Conservation (phyloP, 2,329 filamentous ascomycete species). For the Fusarium buxicola region DNA sequence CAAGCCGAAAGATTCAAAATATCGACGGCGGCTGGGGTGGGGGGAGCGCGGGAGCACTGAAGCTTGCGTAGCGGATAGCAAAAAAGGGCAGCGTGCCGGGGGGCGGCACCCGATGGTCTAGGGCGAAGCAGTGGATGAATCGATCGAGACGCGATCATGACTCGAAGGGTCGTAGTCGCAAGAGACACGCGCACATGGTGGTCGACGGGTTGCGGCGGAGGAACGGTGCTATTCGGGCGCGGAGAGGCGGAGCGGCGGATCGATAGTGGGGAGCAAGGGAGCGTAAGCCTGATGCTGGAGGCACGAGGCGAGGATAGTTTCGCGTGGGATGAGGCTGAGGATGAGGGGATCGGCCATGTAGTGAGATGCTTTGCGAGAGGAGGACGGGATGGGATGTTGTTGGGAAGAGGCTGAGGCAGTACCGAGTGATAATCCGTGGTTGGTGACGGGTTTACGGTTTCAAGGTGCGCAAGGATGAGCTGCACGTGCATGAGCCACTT, state of each 20-base stretch:
- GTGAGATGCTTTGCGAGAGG: constrained; percentile 7
- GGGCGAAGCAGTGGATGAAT: constrained; percentile 35
- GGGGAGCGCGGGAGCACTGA: constrained; percentile 27
- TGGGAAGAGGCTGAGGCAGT: constrained; percentile 33
- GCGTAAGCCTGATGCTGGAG: constrained; percentile 20
- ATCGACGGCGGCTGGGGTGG: constrained; percentile 34
- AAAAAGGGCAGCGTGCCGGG: constrained; percentile 34
- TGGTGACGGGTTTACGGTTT: constrained; percentile 40
- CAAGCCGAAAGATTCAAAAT: constrained; percentile 39
- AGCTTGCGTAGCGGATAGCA: constrained; percentile 34
- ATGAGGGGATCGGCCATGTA: constrained; percentile 16
- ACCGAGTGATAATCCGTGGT: constrained; percentile 32
- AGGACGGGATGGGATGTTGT: constrained; percentile 14
- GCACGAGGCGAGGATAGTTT: constrained; percentile 13
- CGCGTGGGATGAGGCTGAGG: constrained; percentile 13
- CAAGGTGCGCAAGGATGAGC: constrained; percentile 34
- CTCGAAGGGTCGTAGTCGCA: constrained; percentile 40
- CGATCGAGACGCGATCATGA: constrained; percentile 45
- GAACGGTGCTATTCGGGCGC: constrained; percentile 20
- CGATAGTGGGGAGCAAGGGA: constrained; percentile 33
- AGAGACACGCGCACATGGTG: constrained; percentile 42
- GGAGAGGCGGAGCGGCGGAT: constrained; percentile 20
- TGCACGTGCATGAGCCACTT: constrained; percentile 39
- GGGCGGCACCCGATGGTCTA: constrained; percentile 36
- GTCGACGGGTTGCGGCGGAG: constrained; percentile 15